These are phyloP conservation scores for Leishmania aethiopica DNA, from an alignment of 208 protist genomes.

Conservation along the genomic window DNA sequence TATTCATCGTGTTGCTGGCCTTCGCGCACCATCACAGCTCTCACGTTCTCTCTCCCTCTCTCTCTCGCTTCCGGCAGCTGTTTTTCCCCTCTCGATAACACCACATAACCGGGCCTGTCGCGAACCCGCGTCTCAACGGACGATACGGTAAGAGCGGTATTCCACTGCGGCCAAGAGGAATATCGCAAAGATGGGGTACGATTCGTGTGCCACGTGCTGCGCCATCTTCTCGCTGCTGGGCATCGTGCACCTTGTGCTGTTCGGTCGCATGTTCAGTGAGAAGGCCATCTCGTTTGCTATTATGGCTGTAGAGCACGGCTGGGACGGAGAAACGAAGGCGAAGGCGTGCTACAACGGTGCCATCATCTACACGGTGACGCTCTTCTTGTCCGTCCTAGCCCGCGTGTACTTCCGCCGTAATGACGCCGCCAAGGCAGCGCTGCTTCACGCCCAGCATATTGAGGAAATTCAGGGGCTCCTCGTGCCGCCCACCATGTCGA, in stretches of 20 bases:
- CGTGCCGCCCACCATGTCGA: constrained; percentile 18
- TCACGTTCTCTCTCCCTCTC: background rate
- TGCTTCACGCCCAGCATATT: constrained; percentile 43
- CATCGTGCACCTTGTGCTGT: constrained; percentile 82
- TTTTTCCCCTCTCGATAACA: background rate
- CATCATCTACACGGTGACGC: constrained; percentile 78
- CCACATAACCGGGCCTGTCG: background rate
- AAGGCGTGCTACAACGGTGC: constrained; percentile 87
- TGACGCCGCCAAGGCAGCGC: constrained; percentile 48
- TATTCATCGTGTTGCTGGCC: background rate
- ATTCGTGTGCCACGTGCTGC: constrained; percentile 78
- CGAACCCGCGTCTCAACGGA: background rate
- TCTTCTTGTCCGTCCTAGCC: constrained; percentile 76
- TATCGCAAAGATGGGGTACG: constrained; percentile 47
- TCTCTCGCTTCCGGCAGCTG: background rate
- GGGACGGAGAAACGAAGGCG: constrained; percentile 78
- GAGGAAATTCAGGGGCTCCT: constrained; percentile 50
- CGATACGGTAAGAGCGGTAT: background rate
- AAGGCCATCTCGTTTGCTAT: constrained; percentile 82
- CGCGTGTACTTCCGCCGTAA: constrained; percentile 75
- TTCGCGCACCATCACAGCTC: background rate
- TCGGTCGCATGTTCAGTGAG: constrained; percentile 79
- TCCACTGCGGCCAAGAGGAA: background rate
- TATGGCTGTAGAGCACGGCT: constrained; percentile 61
- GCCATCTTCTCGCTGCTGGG: constrained; percentile 85